Conservation (phyloP, 352 stramenopile genomes). For the Thalassiosira livingstoniorum region DNA sequence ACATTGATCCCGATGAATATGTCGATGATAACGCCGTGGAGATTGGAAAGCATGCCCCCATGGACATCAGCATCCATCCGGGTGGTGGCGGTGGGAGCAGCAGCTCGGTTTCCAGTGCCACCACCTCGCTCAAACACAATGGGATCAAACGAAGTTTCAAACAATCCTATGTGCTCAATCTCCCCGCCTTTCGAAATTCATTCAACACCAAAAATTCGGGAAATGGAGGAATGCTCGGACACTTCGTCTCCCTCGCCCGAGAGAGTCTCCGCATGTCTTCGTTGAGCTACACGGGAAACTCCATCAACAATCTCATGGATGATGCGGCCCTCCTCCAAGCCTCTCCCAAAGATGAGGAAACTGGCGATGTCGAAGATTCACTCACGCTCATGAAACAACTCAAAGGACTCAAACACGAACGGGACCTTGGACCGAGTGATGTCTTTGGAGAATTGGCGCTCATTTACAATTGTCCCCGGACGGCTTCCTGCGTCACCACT, state of each 20-base stretch:
- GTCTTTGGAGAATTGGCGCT: conserved; percentile 85
- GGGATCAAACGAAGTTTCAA: conserved; percentile 41
- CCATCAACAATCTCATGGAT: conserved; percentile 27
- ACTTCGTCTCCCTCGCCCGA: conserved; percentile 36
- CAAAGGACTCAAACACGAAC: conserved; percentile 51
- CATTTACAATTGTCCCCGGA: conserved; percentile 91
- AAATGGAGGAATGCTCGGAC: conserved; percentile 24
- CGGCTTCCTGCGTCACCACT: conserved; percentile 80
- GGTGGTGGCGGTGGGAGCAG: background rate
- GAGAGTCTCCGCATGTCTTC: conserved; percentile 29
- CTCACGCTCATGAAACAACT: conserved; percentile 45
- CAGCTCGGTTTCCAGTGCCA: background rate
- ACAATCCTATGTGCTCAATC: conserved; percentile 55
- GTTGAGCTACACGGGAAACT: conserved; percentile 9
- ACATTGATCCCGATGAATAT: conserved; percentile 56
- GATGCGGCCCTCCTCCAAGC: no score
- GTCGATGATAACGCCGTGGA: conserved; percentile 55
- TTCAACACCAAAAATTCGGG: background rate
- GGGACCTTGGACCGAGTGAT: conserved; percentile 52
- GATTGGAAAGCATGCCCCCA: conserved; percentile 41
- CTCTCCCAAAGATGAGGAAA: no score
- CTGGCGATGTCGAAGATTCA: conserved; percentile 27
- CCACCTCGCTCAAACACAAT: background rate
- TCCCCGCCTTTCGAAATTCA: background rate
- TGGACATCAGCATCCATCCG: conserved; percentile 26